Percentiles rank a stretch among this genome's conserved stretches.
Evolutionary conservation across 352 stramenopile genomes (phyloP).

Genomic region (Pythium phragmitis): DNA sequence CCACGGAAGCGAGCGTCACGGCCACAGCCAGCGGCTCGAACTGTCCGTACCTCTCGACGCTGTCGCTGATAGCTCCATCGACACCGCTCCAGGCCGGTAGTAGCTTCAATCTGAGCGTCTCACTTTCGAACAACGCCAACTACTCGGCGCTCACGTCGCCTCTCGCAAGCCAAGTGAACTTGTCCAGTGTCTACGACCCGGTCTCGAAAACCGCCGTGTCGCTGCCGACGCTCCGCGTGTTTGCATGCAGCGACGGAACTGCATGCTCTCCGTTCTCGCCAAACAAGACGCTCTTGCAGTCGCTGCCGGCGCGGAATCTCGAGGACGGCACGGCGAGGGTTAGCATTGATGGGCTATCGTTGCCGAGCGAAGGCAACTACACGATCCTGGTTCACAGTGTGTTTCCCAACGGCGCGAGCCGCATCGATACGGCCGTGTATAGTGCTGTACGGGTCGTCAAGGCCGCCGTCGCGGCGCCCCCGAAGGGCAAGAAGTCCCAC

Average conservation of each 20-base stretch:
- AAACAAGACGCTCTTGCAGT: constrained; percentile 35
- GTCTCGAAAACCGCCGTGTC: constrained; percentile 32
- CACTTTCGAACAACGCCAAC: constrained; percentile 14
- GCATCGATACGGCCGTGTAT: constrained; percentile 45
- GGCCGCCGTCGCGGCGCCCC: constrained; percentile 1
- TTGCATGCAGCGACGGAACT: constrained; percentile 35
- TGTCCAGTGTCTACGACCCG: constrained; percentile 39
- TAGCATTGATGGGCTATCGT: constrained; percentile 28
- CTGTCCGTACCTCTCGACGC: constrained; percentile 46
- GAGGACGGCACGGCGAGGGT: constrained; percentile 28
- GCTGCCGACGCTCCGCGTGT: constrained; percentile 41
- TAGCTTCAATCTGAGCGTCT: constrained; percentile 32
- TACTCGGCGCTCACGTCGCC: constrained; percentile 4
- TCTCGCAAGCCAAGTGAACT: constrained; percentile 26
- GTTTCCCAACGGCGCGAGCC: constrained; percentile 43
- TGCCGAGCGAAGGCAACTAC: constrained; percentile 44
- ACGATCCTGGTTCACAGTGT: constrained; percentile 44
- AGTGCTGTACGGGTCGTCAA: constrained; percentile 39
- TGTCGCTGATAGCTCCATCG: constrained; percentile 28
- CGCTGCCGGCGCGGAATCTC: constrained; percentile 37
- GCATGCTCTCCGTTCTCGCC: constrained; percentile 45
- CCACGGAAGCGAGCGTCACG: constrained; percentile 34
- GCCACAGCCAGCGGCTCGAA: constrained; percentile 33
- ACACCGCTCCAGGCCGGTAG: constrained; percentile 22
- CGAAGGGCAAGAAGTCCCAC: constrained; percentile 10